These are phyloP conservation scores for Inonotus hispidus DNA, from an alignment of 1,284 basidiomycete genomes.

Conservation along the genomic window DNA sequence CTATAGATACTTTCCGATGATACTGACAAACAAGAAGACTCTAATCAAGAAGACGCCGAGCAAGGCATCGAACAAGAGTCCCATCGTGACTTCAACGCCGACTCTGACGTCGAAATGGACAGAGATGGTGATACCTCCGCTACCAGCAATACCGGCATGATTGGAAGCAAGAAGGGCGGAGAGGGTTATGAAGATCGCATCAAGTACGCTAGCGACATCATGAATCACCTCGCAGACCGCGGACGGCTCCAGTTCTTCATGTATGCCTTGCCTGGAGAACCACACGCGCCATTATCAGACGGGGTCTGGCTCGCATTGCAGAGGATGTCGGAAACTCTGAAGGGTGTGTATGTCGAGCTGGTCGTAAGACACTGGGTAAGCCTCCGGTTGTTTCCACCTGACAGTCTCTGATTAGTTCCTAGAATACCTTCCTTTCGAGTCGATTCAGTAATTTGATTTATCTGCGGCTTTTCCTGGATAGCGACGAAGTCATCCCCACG, in stretches of 20 bases:
- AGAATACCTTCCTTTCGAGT: conserved; percentile 9
- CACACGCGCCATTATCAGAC: background rate
- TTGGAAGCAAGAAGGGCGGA: too few species aligned
- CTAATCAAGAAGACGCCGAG: too few species aligned
- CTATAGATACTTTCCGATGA: conserved; percentile 2
- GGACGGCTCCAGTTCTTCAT: conserved; percentile 11
- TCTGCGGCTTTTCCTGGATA: conserved; percentile 12
- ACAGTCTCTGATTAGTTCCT: background rate
- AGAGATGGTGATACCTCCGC: background rate
- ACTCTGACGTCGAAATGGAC: background rate
- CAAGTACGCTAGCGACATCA: background rate
- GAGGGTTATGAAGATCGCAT: background rate
- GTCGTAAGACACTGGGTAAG: conserved; percentile 5
- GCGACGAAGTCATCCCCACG: background rate
- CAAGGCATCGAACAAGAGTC: background rate
- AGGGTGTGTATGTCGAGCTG: conserved; percentile 11
- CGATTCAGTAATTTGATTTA: conserved; percentile 7
- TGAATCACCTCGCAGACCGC: conserved; percentile 6
- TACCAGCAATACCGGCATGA: background rate
- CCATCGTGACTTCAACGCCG: background rate
- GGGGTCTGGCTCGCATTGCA: background rate
- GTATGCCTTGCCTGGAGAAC: conserved; percentile 14
- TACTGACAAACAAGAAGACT: background rate
- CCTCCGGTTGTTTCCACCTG: background rate
- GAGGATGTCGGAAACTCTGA: conserved; percentile 4